phyloP scores from a whole-genome alignment of 495 filamentous ascomycete genomes.

The Podospora didyma region DNA sequence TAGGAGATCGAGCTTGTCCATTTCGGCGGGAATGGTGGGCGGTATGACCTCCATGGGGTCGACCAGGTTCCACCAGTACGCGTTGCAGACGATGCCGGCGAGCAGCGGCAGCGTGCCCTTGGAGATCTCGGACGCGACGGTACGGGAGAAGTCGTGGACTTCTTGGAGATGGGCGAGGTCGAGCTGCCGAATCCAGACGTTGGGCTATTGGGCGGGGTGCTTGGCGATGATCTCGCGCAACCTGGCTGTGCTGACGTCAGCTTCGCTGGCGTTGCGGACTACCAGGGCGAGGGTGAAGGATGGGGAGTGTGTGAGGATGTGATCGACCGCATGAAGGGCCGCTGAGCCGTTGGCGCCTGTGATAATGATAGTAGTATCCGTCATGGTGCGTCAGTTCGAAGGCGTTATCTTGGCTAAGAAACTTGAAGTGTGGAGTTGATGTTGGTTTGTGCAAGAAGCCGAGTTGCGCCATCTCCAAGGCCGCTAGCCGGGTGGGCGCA shows the following conservation, averaged over 20 bases:
- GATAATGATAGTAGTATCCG: conserved; percentile 31
- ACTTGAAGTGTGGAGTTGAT: no score
- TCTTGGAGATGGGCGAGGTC: conserved; percentile 36
- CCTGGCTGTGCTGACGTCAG: conserved; percentile 40
- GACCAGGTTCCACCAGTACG: conserved; percentile 39
- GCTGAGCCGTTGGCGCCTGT: conserved; percentile 50
- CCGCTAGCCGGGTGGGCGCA: no score
- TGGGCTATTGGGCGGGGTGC: conserved; percentile 22
- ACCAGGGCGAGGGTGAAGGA: conserved; percentile 35
- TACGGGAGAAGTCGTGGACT: conserved; percentile 35
- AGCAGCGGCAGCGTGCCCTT: conserved; percentile 34
- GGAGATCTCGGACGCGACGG: conserved; percentile 22
- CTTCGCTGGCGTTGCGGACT: conserved; percentile 38
- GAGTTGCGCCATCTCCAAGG: no score
- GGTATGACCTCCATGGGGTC: conserved; percentile 33
- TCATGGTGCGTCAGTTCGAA: no score
- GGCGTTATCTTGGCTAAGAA: no score
- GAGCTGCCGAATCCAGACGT: conserved; percentile 33
- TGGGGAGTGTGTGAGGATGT: conserved; percentile 37
- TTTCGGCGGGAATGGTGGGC: conserved; percentile 24
- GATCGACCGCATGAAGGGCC: conserved; percentile 37
- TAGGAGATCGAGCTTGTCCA: conserved; percentile 22
- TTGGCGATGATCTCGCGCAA: conserved; percentile 32
- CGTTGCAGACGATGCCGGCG: conserved; percentile 41
- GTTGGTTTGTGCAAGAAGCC: no score